These are phyloP conservation scores for Psilocybe cyanescens DNA, from an alignment of 768 basidiomycete species.

Conservation along the genomic window DNA sequence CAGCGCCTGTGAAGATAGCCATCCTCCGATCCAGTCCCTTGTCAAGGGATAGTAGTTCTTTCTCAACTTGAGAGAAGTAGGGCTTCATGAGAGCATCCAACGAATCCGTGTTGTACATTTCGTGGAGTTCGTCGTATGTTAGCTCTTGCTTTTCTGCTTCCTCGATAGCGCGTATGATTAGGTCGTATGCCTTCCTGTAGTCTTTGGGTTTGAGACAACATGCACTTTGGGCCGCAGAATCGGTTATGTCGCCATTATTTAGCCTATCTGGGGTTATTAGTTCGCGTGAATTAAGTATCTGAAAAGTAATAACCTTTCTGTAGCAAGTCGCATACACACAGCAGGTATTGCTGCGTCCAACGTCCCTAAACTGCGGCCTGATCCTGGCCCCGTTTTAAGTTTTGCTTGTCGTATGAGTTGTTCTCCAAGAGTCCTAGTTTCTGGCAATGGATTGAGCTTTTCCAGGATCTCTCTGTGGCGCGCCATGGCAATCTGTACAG, in stretches of 20 bases:
- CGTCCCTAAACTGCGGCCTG: constrained; percentile 47
- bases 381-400: constrained; percentile 49
- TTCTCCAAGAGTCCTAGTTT: constrained; percentile 6
- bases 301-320: constrained; percentile 38
- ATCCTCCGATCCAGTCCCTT: constrained; percentile 22
- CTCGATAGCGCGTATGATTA: constrained; percentile 29
- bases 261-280: constrained; percentile 25
- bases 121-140: constrained; percentile 34
- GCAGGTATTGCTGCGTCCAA: constrained; percentile 46
- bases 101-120: constrained; percentile 22
- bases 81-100: constrained; percentile 22
- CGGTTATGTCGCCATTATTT: constrained; percentile 34
- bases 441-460: constrained; percentile 1
- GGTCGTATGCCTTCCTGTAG: constrained; percentile 31
- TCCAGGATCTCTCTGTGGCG: constrained; percentile 10
- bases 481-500: neutral
- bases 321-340: constrained; percentile 55
- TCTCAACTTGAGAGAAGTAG: constrained; percentile 38
- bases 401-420: constrained; percentile 39
- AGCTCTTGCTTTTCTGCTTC: constrained; percentile 14
- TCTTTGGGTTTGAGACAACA: constrained; percentile 31
- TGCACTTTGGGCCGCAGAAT: constrained; percentile 34
- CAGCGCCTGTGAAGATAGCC: constrained; percentile 34
- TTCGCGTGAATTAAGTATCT: neutral
- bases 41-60: constrained; percentile 25